Evolutionary conservation across 148 eudicot genomes (phyloP).

Genomic region (Polygonum maritimum): DNA sequence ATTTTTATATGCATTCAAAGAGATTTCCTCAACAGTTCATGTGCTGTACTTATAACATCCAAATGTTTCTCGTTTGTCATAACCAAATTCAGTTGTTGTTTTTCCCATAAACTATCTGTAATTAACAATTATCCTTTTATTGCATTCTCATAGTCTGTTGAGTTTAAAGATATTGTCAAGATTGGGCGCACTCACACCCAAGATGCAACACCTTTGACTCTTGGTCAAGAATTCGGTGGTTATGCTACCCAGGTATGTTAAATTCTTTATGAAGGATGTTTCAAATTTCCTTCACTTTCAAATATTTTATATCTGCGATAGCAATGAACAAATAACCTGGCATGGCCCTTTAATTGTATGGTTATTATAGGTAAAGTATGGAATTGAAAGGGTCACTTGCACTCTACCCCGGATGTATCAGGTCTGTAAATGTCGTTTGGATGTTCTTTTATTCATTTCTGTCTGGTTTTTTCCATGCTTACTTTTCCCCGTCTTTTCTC

Average conservation of each 20-base stretch:
- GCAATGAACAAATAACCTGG: not conserved
- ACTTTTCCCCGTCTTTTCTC: slow-evolving; percentile 14
- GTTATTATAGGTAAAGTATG: slow-evolving; percentile 76
- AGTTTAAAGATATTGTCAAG: slow-evolving; percentile 85
- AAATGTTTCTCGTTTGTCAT: not conserved
- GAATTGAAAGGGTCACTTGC: slow-evolving; percentile 66
- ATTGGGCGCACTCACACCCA: slow-evolving; percentile 99
- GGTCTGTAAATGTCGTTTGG: slow-evolving; percentile 25
- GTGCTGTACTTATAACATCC: not conserved
- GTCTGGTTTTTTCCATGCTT: not conserved
- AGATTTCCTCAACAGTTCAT: not conserved
- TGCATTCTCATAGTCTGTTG: slow-evolving; percentile 16
- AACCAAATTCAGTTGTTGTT: not conserved
- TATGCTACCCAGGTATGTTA: slow-evolving; percentile 84
- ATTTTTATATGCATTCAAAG: not conserved
- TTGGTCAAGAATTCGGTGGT: slow-evolving; percentile 98
- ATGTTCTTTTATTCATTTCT: not conserved
- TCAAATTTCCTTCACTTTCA: not conserved
- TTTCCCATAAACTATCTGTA: not conserved
- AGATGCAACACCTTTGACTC: slow-evolving; percentile 99
- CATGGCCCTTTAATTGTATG: slow-evolving; percentile 9
- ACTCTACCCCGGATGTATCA: slow-evolving; percentile 92
- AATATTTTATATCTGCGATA: not conserved
- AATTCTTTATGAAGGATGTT: not conserved
- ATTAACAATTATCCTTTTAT: not conserved